Evolutionary conservation across 2,329 filamentous ascomycete genomes (phyloP), one percentile per base, ranked within the genome.

Genomic region (Rachicladosporium sp.): DNA sequence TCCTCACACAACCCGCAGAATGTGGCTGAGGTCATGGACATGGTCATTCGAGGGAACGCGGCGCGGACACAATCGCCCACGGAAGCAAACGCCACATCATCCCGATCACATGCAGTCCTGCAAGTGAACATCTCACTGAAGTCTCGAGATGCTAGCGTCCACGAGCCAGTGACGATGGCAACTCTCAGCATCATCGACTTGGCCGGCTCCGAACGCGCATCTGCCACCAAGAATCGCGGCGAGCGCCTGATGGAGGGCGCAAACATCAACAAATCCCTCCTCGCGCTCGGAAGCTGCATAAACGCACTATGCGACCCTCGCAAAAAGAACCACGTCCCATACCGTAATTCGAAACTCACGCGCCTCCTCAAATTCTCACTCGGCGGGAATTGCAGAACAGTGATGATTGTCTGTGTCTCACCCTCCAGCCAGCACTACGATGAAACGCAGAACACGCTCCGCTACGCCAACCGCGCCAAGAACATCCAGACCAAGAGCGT

Each of bases 401-500:
- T 98, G 59, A 98, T 98, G 91, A 96, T 98, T 60, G 91, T 98
- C 19, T 98, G 91, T 55, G 85, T 98, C 39, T 95, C 88, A 51
- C 91, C 91, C 1, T 95, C 87, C 1, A 96, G 91, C 55, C 82
- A 84, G 4, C 91, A 98, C 63, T 98, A 91, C 52, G 91, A 98
- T 60, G 91, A 98, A 64, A 95, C 89, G 0, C 91, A 98, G 55
- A 98, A 98, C 61, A 98, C 91, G 0, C 71, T 98, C 11, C 83
- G 93, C 52, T 98, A 98, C 56, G 91, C 91, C 36, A 96, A 98
- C 62, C 76, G 91, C 50, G 91, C 91, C 43, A 98, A 98, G 74
- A 98, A 98, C 56, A 98, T 98, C 57, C 93, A 96, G 66, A 98
- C 91, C 43, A 98, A 98, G 71, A 87, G 95, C 42, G 95, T 91